These are phyloP conservation scores for Panicum virgatum DNA, from an alignment of 202 grass and related monocot species.

Conservation along the genomic window DNA sequence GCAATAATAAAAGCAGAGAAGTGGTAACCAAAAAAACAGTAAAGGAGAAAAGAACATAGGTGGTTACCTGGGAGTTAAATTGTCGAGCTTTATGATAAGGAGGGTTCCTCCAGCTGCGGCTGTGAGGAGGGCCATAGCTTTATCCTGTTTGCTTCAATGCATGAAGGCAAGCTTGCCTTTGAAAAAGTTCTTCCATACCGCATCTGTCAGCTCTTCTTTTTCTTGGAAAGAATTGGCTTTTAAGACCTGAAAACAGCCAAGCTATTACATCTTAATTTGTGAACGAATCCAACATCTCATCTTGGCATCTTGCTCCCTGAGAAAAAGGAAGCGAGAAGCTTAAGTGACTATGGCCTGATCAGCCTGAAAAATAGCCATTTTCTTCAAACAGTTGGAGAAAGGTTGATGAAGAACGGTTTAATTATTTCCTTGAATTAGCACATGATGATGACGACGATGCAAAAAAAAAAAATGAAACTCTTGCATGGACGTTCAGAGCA, in stretches of 20 bases:
- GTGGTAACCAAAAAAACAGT: too few relatives aligned
- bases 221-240: too few relatives aligned
- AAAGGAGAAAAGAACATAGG: not conserved
- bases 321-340: too few relatives aligned
- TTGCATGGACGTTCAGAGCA: not conserved
- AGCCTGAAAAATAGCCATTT: not conserved
- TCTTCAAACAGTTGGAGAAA: not conserved
- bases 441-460: not conserved
- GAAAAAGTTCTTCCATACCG: conserved; percentile 71
- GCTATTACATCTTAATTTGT: too few relatives aligned
- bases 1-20: not conserved
- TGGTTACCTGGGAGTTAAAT: not conserved
- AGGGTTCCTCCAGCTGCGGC: not conserved
- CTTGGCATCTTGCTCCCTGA: too few relatives aligned
- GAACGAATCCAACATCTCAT: too few relatives aligned
- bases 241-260: too few relatives aligned
- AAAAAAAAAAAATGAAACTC: not conserved
- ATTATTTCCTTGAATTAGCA: not conserved
- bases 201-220: conserved; percentile 27
- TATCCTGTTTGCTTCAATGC: conserved; percentile 57
- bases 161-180: conserved; percentile 63
- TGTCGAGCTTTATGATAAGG: not conserved
- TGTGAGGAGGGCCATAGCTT: conserved; percentile 51
- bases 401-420: too few relatives aligned
- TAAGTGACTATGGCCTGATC: too few relatives aligned